These are phyloP conservation scores for Tardiomyces digboiensis DNA, from an alignment of 1,139 yeast genomes.

Conservation along the genomic window DNA sequence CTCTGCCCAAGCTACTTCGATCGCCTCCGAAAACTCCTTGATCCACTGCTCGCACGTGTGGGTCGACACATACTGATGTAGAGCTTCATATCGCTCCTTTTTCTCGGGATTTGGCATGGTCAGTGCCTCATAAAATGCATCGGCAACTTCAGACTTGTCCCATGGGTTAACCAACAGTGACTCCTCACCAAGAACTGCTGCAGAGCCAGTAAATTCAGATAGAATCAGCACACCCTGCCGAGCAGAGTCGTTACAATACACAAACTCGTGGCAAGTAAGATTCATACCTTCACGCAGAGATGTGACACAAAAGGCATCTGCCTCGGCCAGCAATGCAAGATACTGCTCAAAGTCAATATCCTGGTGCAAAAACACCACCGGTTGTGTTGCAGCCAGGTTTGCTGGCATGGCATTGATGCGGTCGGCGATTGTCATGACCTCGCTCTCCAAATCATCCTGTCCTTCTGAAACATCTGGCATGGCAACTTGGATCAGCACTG, in stretches of 20 bases:
- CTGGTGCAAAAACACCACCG: conserved; percentile 80
- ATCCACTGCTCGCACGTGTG: conserved; percentile 80
- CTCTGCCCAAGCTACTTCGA: conserved; percentile 54
- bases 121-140: conserved; percentile 50
- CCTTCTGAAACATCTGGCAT: conserved; percentile 38
- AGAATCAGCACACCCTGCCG: conserved; percentile 74
- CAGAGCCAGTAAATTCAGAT: conserved; percentile 94
- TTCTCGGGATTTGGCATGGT: conserved; percentile 55
- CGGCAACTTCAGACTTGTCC: conserved; percentile 62
- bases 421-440: conserved; percentile 68
- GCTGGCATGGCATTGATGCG: conserved; percentile 77
- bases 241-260: conserved; percentile 56
- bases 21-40: conserved; percentile 41
- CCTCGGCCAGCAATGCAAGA: conserved; percentile 75
- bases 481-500: conserved; percentile 80
- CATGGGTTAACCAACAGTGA: conserved; percentile 86
- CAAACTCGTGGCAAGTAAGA: conserved; percentile 89
- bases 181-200: conserved; percentile 55
- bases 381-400: conserved; percentile 55
- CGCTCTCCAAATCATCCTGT: conserved; percentile 42
- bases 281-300: conserved; percentile 97
- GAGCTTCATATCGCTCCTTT: conserved; percentile 47
- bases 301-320: conserved; percentile 79
- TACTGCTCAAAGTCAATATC: conserved; percentile 88
- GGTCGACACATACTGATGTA: conserved; percentile 47